Evolutionary conservation across 768 basidiomycete genomes (phyloP), one percentile per base, ranked within the genome.

Genomic region (Candolleomyces eurysporus): DNA sequence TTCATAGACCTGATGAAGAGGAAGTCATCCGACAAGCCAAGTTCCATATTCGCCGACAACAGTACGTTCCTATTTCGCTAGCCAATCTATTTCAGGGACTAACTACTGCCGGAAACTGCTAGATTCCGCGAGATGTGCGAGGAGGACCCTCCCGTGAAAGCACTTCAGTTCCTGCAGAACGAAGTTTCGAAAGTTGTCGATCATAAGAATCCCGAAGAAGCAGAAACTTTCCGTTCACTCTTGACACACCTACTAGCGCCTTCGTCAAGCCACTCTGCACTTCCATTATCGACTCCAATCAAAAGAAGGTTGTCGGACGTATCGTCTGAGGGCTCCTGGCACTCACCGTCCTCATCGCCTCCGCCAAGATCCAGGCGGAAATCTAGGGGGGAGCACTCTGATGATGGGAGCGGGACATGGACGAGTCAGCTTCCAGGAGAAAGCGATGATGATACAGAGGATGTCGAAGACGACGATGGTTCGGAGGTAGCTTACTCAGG

Each of bases 111-210:
- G 62, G 30, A 26, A 55, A 40, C 32, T 40, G 36, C 54, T 36
- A 93, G 91, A 66, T 93, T 92, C 75, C 84, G 87, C n/a, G 91
- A 94, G 68, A 86, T 92, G 81, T 90, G 90, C 67, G 84, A 86
- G 70, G 84, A 85, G 49, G 77, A 73, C 16, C 72, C 85, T 1
- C 77, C 84, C 0, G 79, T 89, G 22, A 83, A 86, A 66, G 89
- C 92, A 0, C 78, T 94, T 45, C 80, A 76, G 14, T 93, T 91
- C 73, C 75, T 94, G 39, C 88, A 88, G 70, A 84, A 78, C 0
- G 81, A 88, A 53, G 88, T 94, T 9, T 85, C 85, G 0, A 79
- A 79, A 1, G 86, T 90, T 3, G 91, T 92, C 17, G 84, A 92
- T 69, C 90, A 91, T 64, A 76, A 73, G 59, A 81, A 88, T 64